Base-by-base conservation (phyloP, 202 grass and related monocot species). In the Setaria viridis region DNA sequence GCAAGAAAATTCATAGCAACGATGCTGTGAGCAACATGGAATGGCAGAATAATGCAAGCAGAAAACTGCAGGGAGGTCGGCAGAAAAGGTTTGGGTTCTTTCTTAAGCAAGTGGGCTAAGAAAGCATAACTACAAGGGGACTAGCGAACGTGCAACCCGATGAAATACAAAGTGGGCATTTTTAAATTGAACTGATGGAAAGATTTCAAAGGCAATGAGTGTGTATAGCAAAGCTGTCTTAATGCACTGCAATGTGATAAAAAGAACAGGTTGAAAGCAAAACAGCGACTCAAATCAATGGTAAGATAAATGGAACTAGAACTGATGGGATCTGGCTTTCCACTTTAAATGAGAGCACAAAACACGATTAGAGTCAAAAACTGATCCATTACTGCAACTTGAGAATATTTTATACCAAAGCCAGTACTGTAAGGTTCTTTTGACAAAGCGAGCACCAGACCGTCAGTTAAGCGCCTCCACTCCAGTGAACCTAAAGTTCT, bases 1-100 rank as follows among this genome's bases (percentile, higher is more conserved):
- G 93, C 82, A 92, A 89, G 10, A 89, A 59, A 86, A 84, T 79
- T 2, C 46, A 80, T 81, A 56, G 13, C 63, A 76, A 50, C 16
- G 56, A 77, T 15, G 21, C 2, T 72, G 74, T 87, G 63, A 91
- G 85, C 30, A 77, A 16, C 10, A 0, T 0, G 5, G 10, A 45
- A 65, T 48, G 67, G 12, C 35, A 82, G 13, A 81, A 58, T 72
- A 25, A 68, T 29, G 16, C 37, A 60, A 48, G 34, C 13, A 33
- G 12, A 69, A 85, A 60, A 77, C 19, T 29, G 51, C 16, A 50
- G 13, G 35, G 5, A 59, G 57, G 69, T 54, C 30, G 0, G 29
- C 14, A 84, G 33, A 80, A 72, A 47, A 7, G 19, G 29, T 34
- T 82, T 62, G 30, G 67, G 2, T 77, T 46, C 7, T 30, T 78